These are phyloP conservation scores for Amniculicola lignicola DNA, from an alignment of 495 filamentous ascomycete species.

Conservation along the genomic window DNA sequence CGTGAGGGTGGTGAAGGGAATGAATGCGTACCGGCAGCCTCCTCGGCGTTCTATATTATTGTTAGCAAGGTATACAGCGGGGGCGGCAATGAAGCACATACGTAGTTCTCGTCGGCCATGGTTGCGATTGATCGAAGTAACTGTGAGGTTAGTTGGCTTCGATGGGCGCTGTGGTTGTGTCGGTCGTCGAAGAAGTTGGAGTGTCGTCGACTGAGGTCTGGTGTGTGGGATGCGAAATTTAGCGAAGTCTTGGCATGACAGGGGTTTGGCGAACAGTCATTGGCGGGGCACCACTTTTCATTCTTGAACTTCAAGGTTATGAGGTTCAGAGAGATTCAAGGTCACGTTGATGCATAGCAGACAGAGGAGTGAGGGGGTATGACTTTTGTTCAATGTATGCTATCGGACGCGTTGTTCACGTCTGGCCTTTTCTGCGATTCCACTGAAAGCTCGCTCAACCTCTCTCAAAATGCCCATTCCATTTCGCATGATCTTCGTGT, in stretches of 20 bases:
- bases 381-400: conserved; percentile 24
- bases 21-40: conserved; percentile 72
- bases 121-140: conserved; percentile 52
- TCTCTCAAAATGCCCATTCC: conserved; percentile 26
- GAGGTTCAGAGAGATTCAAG: not conserved
- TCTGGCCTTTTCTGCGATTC: not conserved
- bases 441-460: conserved; percentile 29
- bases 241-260: too few relatives aligned
- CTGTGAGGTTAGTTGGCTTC: conserved; percentile 21
- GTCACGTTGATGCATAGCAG: too few relatives aligned
- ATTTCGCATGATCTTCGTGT: conserved; percentile 16
- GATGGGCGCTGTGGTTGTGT: conserved; percentile 20
- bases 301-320: not conserved
- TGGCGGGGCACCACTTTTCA: too few relatives aligned
- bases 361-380: conserved; percentile 15
- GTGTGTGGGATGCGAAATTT: too few relatives aligned
- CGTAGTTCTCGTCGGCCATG: conserved; percentile 93
- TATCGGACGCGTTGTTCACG: not conserved
- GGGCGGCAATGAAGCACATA: conserved; percentile 52
- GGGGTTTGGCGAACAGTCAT: too few relatives aligned
- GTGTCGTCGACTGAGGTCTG: too few relatives aligned
- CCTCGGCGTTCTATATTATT: conserved; percentile 73
- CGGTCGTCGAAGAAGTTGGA: conserved; percentile 6
- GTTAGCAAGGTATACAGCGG: conserved; percentile 43
- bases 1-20: conserved; percentile 8